Conservation (phyloP, 2,329 filamentous ascomycete genomes). For the Teratosphaeria viscida region DNA sequence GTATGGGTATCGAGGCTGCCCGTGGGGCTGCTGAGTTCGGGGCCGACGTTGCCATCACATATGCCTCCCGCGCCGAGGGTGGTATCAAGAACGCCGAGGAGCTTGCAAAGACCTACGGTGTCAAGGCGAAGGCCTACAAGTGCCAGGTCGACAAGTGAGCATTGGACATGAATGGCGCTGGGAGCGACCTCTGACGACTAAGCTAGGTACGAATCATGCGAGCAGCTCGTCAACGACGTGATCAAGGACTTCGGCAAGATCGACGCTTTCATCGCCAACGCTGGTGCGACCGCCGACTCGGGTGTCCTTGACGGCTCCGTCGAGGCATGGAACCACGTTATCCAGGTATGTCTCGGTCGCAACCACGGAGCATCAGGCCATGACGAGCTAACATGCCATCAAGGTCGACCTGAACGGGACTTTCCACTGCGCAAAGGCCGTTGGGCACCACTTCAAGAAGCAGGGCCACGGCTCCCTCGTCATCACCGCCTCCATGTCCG, state of each 20-base stretch:
- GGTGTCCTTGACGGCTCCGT: constrained; percentile 61
- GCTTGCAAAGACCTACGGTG: constrained; percentile 47
- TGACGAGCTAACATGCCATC: constrained; percentile 68
- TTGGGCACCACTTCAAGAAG: constrained; percentile 67
- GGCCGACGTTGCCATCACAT: constrained; percentile 56
- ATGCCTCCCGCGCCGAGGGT: constrained; percentile 50
- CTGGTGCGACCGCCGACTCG: constrained; percentile 57
- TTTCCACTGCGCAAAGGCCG: constrained; percentile 78
- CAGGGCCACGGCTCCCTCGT: constrained; percentile 54
- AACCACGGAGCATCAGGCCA: constrained; percentile 46
- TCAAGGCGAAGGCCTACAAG: constrained; percentile 60
- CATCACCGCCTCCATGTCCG: constrained; percentile 66
- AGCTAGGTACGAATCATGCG: constrained; percentile 41
- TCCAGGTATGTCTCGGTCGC: constrained; percentile 54
- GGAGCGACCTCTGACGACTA: not conserved
- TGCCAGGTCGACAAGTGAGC: constrained; percentile 42
- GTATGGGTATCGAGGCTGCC: constrained; percentile 58
- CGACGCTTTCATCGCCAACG: constrained; percentile 59
- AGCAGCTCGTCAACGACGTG: constrained; percentile 48
- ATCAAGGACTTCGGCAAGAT: constrained; percentile 61
- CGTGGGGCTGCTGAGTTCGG: constrained; percentile 56
- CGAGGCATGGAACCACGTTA: constrained; percentile 64
- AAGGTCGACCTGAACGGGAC: constrained; percentile 78
- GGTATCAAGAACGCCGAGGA: constrained; percentile 58
- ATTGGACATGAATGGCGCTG: not conserved